Percentiles rank a stretch among this genome's conserved stretches.
Conservation (phyloP, 2,329 filamentous ascomycete species). For the Plenodomus tracheiphilus region DNA sequence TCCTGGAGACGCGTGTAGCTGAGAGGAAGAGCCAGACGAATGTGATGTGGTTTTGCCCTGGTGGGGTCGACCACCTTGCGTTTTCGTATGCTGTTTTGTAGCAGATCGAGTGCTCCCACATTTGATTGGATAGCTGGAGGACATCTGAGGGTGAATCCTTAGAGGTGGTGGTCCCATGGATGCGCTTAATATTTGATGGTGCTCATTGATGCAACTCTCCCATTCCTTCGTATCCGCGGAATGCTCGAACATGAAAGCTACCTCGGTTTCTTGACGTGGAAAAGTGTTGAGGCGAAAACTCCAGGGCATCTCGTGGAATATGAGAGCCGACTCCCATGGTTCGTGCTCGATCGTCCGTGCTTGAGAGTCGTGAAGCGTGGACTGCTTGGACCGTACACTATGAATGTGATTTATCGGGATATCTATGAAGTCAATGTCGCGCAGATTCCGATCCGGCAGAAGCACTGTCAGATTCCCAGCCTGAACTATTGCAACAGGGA, state of each 20-base stretch:
- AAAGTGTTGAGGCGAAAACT: constrained; percentile 30
- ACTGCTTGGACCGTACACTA: constrained; percentile 8
- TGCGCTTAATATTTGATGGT: constrained; percentile 1
- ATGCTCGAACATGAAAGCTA: constrained; percentile 26
- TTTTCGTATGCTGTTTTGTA: too few relatives aligned
- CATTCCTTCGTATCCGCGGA: constrained; percentile 26
- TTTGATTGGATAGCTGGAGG: constrained; percentile 4
- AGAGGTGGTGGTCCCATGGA: not conserved
- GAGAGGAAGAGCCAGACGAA: not conserved
- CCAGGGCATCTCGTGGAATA: constrained; percentile 12
- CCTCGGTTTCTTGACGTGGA: constrained; percentile 14
- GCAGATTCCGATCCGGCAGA: constrained; percentile 14
- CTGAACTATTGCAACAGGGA: constrained; percentile 22
- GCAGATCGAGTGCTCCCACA: not conserved
- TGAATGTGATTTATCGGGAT: constrained; percentile 30
- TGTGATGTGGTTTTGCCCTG: not conserved
- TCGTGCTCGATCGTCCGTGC: constrained; percentile 10
- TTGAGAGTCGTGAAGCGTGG: constrained; percentile 27
- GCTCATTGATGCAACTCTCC: constrained; percentile 15
- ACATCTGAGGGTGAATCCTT: not conserved
- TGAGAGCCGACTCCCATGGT: constrained; percentile 28
- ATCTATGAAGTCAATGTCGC: constrained; percentile 29
- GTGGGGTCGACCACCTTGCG: not conserved
- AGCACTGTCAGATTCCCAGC: constrained; percentile 26
- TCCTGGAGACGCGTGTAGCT: not conserved